phyloP scores from a whole-genome alignment of 768 basidiomycete genomes.

The Kwoniella sp. region DNA sequence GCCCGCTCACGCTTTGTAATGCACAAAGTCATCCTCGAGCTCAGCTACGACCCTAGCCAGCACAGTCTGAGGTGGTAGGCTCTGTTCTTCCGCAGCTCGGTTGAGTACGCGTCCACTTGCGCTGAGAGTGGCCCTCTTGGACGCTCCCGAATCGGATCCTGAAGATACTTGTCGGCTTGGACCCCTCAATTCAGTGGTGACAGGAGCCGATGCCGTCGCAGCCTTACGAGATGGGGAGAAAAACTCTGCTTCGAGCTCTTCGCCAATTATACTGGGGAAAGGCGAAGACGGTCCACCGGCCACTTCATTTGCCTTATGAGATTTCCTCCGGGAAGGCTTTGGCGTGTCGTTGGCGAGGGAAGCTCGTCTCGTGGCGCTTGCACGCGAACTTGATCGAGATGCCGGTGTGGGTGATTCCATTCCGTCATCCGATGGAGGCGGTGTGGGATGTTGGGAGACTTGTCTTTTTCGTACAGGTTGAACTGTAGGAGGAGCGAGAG shows the following conservation, averaged over 20 bases:
- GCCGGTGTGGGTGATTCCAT: conserved; percentile 18
- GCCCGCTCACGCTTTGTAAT: conserved; percentile 80
- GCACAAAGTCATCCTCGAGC: conserved; percentile 91
- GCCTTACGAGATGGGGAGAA: conserved; percentile 18
- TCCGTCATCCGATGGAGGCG: conserved; percentile 28
- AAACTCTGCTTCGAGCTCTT: conserved; percentile 63
- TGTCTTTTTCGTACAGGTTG: conserved; percentile 23
- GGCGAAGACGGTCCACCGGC: conserved; percentile 25
- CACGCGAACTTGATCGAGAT: conserved; percentile 13
- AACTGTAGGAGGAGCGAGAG: conserved; percentile 34
- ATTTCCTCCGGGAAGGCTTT: neutral
- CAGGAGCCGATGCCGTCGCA: neutral
- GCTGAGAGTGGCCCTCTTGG: neutral
- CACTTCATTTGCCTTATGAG: neutral
- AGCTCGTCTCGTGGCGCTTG: conserved; percentile 6
- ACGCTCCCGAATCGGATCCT: neutral
- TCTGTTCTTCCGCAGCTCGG: conserved; percentile 50
- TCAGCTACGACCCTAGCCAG: conserved; percentile 78
- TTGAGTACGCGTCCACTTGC: neutral
- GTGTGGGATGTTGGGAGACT: conserved; percentile 15
- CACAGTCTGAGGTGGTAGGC: conserved; percentile 81
- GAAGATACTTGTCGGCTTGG: neutral
- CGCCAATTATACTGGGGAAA: conserved; percentile 81
- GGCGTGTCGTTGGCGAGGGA: neutral
- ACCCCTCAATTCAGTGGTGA: neutral